Percentiles rank a stretch among this genome's conserved stretches.
Conservation (phyloP, 495 filamentous ascomycete species). For the Paragyromitra xinjiangensis region DNA sequence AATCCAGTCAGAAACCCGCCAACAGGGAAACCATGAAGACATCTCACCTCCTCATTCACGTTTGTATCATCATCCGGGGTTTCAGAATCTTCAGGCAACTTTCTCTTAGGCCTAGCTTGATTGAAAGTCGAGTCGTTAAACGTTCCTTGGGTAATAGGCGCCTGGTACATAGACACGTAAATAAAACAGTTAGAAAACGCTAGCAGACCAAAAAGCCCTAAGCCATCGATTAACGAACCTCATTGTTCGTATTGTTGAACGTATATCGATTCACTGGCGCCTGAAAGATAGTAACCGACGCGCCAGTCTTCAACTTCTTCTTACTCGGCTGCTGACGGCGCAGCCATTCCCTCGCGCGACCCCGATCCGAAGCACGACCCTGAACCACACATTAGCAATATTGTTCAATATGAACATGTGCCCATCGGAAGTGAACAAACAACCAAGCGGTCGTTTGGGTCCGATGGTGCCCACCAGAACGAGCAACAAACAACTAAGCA, state of each 20-base stretch:
- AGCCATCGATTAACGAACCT: too few relatives aligned
- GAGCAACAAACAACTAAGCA: conserved; percentile 4
- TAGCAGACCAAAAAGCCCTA: too few relatives aligned
- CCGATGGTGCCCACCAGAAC: conserved; percentile 16
- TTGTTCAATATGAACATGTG: background rate
- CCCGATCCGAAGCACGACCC: conserved; percentile 18
- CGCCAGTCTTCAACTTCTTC: conserved; percentile 24
- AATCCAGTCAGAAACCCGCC: too few relatives aligned
- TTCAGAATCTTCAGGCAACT: conserved; percentile 1
- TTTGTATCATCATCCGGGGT: background rate
- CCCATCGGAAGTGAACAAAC: conserved; percentile 23
- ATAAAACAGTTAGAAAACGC: too few relatives aligned
- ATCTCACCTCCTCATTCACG: background rate
- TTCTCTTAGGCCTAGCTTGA: conserved; percentile 10
- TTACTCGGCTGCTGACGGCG: background rate
- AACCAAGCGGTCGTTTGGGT: conserved; percentile 23
- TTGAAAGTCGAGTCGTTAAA: conserved; percentile 29
- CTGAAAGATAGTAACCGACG: conserved; percentile 26
- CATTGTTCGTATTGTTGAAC: conserved; percentile 4
- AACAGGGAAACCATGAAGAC: background rate
- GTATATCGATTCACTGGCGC: conserved; percentile 25
- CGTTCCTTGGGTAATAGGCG: conserved; percentile 8
- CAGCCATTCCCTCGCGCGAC: conserved; percentile 16
- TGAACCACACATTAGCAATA: background rate
- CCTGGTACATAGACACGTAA: background rate